These are phyloP conservation scores for Dichomitus squalens DNA, from an alignment of 1,284 basidiomycete genomes.

Conservation along the genomic window DNA sequence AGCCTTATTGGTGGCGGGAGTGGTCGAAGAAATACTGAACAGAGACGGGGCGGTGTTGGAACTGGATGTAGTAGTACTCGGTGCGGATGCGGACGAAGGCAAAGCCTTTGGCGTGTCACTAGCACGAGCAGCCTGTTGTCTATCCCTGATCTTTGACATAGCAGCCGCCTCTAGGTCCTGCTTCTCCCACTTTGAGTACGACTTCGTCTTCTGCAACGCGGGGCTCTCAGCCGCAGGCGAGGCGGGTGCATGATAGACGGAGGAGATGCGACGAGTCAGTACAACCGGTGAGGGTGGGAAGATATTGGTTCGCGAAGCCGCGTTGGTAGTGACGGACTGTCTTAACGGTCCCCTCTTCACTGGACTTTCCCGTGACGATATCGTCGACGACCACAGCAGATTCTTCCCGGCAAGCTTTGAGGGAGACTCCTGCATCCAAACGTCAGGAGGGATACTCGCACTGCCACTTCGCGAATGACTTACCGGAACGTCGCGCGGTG, in stretches of 20 bases:
- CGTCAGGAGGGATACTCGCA: background rate
- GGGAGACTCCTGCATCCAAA: slow-evolving; percentile 33
- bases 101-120: slow-evolving; percentile 26
- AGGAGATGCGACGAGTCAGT: slow-evolving; percentile 41
- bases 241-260: slow-evolving; percentile 34
- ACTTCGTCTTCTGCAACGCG: slow-evolving; percentile 47
- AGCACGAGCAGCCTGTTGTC: slow-evolving; percentile 19
- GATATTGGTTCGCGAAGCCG: slow-evolving; percentile 41
- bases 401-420: slow-evolving; percentile 43
- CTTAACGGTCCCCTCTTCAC: slow-evolving; percentile 40
- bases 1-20: slow-evolving; percentile 7
- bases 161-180: slow-evolving; percentile 78
- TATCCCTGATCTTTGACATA: slow-evolving; percentile 49
- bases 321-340: slow-evolving; percentile 47
- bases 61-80: slow-evolving; percentile 8
- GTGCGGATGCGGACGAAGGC: background rate
- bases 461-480: background rate
- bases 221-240: slow-evolving; percentile 51
- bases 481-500: slow-evolving; percentile 36
- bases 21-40: slow-evolving; percentile 14
- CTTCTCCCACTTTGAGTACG: slow-evolving; percentile 80
- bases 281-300: slow-evolving; percentile 35
- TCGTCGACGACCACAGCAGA: slow-evolving; percentile 47
- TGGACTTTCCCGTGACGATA: slow-evolving; percentile 32
- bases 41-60: slow-evolving; percentile 17